A percentile compares a stretch with the other conserved stretches of the same genome.
These are phyloP conservation scores for Paecilomyces sp. DNA, from an alignment of 2,329 filamentous ascomycete genomes.

Conservation along the genomic window DNA sequence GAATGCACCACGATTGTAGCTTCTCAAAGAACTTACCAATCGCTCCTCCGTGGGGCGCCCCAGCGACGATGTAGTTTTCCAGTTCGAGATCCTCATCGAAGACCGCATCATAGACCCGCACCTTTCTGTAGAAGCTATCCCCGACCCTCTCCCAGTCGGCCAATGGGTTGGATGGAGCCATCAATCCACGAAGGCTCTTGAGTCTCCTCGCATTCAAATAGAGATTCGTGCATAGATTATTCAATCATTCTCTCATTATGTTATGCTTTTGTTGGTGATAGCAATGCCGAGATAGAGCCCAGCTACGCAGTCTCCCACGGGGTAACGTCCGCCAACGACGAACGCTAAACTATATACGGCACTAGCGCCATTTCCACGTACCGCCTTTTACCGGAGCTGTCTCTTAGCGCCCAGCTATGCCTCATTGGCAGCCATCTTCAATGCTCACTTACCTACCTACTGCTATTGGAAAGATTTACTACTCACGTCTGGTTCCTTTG, in stretches of 20 bases:
- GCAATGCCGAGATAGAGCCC: not conserved
- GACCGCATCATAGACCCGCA: slow-evolving; percentile 83
- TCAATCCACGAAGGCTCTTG: slow-evolving; percentile 11
- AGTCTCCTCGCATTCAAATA: not conserved
- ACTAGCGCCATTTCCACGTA: not conserved
- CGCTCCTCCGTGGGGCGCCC: slow-evolving; percentile 88
- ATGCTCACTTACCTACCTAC: not conserved
- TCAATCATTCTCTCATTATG: not conserved
- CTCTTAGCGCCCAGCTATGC: not conserved
- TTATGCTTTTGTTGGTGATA: not conserved
- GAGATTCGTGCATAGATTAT: not conserved
- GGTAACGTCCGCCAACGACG: not conserved
- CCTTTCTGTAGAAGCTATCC: slow-evolving; percentile 91
- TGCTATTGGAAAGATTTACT: not conserved
- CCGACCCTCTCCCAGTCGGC: slow-evolving; percentile 93
- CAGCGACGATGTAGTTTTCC: slow-evolving; percentile 86
- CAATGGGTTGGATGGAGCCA: slow-evolving; percentile 56
- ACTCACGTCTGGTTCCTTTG: not conserved
- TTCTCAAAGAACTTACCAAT: slow-evolving; percentile 57
- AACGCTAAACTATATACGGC: not conserved
- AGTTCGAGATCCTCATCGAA: slow-evolving; percentile 92
- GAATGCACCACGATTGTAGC: not conserved
- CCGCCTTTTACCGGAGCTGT: not conserved
- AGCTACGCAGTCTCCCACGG: not conserved
- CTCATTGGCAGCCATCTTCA: slow-evolving; percentile 1